Base-by-base conservation (phyloP, 2,329 filamentous ascomycete genomes). In the Parascedosporium putredinis region DNA sequence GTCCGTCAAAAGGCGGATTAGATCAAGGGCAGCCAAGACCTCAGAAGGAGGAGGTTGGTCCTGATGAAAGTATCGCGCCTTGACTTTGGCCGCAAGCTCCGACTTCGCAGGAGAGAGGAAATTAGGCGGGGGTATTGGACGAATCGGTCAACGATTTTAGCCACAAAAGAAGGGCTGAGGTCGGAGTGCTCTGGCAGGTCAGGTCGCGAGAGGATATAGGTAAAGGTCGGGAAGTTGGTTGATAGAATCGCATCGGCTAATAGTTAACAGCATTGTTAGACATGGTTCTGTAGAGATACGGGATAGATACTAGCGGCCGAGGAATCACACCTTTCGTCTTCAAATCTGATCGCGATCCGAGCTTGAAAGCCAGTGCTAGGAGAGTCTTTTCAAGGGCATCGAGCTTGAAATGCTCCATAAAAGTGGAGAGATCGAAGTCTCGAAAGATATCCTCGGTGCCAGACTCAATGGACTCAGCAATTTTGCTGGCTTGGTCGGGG, bases 391-490 rank as follows among this genome's bases (percentile, higher is more conserved):
- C 82, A 44, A 96, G 67, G 8, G 88, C 82, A 68, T 96, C 90
- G 49, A 96, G 76, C 63, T 90, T 89, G 73, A 98, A 98, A 65
- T 97, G 90, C 55, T 95, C 86, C 75, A 97, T 83, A 63, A 98
- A 97, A 2, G 86, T 87, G 2, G 87, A 86, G n/a, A 98, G 77
- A 63, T 98, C 91, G 60, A 98, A 96, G 63, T 97, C 91, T 51
- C 89, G 85, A 65, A 95, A 96, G 53, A 95, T 80, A 58, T 98
- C 91, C 59, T 93, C 89, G 57, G 93, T 91, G 18, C 83, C 87
- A 2, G 83, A 84, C 66, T 96, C 90, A 62, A 98, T 85, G 18
- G 90, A 86, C 64, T 97, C 90, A 53, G 91, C 90, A 62, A 98
- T 95, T 68, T 88, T 94, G 58, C 81, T 78, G 47, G 90, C 86